Conservation (phyloP, 2,329 filamentous ascomycete genomes). For the Orbilia quercus region DNA sequence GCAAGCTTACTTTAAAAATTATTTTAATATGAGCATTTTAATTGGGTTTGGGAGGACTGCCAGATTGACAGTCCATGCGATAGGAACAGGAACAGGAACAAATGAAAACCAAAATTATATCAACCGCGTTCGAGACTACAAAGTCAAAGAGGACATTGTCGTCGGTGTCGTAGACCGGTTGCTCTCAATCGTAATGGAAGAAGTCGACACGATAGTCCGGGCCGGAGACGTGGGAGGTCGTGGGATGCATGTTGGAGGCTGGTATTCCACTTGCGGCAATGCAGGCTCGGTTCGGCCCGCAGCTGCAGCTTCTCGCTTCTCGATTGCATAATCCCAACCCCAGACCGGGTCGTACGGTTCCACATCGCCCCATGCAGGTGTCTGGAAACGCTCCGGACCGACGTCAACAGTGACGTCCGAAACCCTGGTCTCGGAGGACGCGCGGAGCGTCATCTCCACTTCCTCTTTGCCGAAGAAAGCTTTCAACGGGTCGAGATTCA, state of each 20-base stretch:
- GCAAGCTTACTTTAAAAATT: too few species aligned
- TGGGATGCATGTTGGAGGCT: conserved; percentile 38
- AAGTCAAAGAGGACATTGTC: conserved; percentile 15
- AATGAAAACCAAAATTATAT: background rate
- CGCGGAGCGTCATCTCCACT: conserved; percentile 29
- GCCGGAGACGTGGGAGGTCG: conserved; percentile 19
- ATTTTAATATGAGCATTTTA: too few species aligned
- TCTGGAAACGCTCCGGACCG: conserved; percentile 56
- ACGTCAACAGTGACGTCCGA: conserved; percentile 58
- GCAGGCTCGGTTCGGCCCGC: conserved; percentile 55
- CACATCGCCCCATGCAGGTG: conserved; percentile 2
- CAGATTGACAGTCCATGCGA: too few species aligned
- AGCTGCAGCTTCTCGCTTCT: conserved; percentile 52
- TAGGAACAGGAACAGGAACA: conserved; percentile 4
- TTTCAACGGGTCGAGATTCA: conserved; percentile 21
- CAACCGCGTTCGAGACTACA: background rate
- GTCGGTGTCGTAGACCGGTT: conserved; percentile 20
- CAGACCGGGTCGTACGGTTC: conserved; percentile 30
- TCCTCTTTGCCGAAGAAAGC: conserved; percentile 41
- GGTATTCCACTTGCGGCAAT: conserved; percentile 38
- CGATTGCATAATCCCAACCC: conserved; percentile 47
- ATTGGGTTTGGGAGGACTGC: too few species aligned
- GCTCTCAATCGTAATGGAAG: conserved; percentile 15
- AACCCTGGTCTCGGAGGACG: conserved; percentile 35
- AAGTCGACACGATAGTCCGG: conserved; percentile 29